Evolutionary conservation across 163 green algal species (phyloP), one percentile per base, ranked within the genome.

Genomic region (Coccomyxa subellipsoidea): DNA sequence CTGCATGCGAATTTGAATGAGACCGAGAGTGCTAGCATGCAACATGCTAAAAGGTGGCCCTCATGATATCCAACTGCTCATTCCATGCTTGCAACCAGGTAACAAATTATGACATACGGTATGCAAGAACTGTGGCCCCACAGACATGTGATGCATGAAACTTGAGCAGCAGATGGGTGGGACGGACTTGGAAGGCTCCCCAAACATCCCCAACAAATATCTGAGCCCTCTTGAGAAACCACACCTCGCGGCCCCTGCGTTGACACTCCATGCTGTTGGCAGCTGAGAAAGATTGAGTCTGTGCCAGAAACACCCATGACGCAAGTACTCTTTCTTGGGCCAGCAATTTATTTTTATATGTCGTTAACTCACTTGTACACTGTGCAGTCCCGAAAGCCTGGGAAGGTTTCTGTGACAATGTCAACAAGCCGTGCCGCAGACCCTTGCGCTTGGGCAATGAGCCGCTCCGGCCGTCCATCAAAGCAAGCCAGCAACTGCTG

Each of bases 181-280:
- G 37, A 6, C 69, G n/a, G 29, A 83, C 79, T 66, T 80, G 66
- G 54, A 96, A 94, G 0, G 88, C 88, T 27, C 94, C 94, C 81
- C 89, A 97, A 73, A 98, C 54, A 77, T 98, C 95, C 0, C 86
- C 95, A 10, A 93, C 94, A 77, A 98, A 98, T 73, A 99, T 99
- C 81, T 99, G 96, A 0, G 96, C 96, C 4, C 96, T 90, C 89
- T 99, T 99, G 88, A 97, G 97, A 47, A 98, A 90, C 76, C 95
- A 96, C 5, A 98, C 89, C 89, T 98, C 92, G 53, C 78, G 77
- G 66, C 79, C 80, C 70, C 82, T 88, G 81, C 38, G 47, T 78
- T 39, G 10, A 34, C 8, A 18, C 66, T 69, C 7, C 9, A 81
- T 85, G 36, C 47, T 59, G 15, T 27, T 59, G 47, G 3, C 4